Percentiles rank a stretch among this genome's conserved stretches.
phyloP scores from a whole-genome alignment of 108 stramenopile genomes.

The Skeletonema costatum region DNA sequence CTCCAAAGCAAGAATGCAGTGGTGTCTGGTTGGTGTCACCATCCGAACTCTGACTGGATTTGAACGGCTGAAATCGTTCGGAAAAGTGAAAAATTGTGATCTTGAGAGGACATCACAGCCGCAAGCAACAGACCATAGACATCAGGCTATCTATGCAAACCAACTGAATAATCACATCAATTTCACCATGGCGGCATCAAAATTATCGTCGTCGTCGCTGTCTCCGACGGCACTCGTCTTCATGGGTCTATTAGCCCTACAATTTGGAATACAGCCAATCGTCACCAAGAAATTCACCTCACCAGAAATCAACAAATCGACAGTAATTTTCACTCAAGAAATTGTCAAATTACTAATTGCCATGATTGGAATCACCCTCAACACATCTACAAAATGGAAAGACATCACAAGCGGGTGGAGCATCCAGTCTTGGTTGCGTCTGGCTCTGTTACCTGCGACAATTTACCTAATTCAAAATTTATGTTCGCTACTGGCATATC shows the following conservation, averaged over 20 bases:
- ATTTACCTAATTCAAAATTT: slow-evolving; percentile 94
- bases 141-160: too few relatives aligned
- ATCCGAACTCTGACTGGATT: not conserved
- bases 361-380: slow-evolving; percentile 48
- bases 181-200: not conserved
- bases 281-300: slow-evolving; percentile 76
- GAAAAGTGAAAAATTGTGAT: too few relatives aligned
- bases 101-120: too few relatives aligned
- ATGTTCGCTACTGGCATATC: slow-evolving; percentile 85
- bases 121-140: too few relatives aligned
- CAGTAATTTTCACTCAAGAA: slow-evolving; percentile 83
- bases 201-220: slow-evolving; percentile 12
- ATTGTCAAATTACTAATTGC: slow-evolving; percentile 59
- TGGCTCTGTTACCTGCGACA: slow-evolving; percentile 85
- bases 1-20: not conserved
- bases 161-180: not conserved
- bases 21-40: too few relatives aligned
- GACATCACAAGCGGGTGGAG: slow-evolving; percentile 56
- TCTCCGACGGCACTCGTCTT: slow-evolving; percentile 46
- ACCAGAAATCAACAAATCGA: slow-evolving; percentile 61
- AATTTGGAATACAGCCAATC: slow-evolving; percentile 92
- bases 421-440: slow-evolving; percentile 58
- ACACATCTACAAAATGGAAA: slow-evolving; percentile 16
- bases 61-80: too few relatives aligned
- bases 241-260: slow-evolving; percentile 81